Conservation (phyloP, 2,329 filamentous ascomycete genomes). For the Stachybotrys chlorohalonatus region DNA sequence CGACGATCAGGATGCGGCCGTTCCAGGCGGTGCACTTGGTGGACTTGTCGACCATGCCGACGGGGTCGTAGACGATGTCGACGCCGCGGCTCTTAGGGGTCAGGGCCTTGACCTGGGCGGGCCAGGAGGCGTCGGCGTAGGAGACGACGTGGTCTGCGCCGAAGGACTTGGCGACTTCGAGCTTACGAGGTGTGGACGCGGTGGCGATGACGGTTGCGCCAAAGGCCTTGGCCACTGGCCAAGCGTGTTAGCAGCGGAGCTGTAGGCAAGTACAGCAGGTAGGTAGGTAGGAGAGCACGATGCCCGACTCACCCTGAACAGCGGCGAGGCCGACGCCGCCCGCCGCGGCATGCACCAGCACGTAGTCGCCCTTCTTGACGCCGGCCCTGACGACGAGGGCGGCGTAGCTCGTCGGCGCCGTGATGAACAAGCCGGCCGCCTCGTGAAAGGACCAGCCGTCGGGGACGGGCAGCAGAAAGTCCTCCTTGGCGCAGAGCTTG, state of each 20-base stretch:
- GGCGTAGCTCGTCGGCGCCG: slow-evolving; percentile 82
- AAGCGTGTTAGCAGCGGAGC: background rate
- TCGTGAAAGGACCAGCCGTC: slow-evolving; percentile 75
- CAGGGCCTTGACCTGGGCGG: slow-evolving; percentile 64
- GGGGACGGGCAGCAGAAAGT: slow-evolving; percentile 63
- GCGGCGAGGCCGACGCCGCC: slow-evolving; percentile 87
- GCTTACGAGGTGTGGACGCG: slow-evolving; percentile 71
- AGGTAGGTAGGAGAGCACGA: background rate
- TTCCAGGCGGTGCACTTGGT: slow-evolving; percentile 95
- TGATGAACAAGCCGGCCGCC: slow-evolving; percentile 84
- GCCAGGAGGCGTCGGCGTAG: slow-evolving; percentile 59
- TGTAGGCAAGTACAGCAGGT: too few species aligned
- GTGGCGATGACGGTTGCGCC: slow-evolving; percentile 92
- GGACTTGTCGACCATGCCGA: slow-evolving; percentile 77
- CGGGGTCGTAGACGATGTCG: slow-evolving; percentile 92
- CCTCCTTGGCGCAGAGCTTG: slow-evolving; percentile 58
- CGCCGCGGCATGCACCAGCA: slow-evolving; percentile 85
- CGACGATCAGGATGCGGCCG: slow-evolving; percentile 76
- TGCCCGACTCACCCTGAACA: slow-evolving; percentile 53
- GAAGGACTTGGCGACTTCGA: slow-evolving; percentile 67
- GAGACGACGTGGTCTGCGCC: slow-evolving; percentile 79
- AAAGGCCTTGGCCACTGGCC: slow-evolving; percentile 72
- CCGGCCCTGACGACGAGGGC: slow-evolving; percentile 70
- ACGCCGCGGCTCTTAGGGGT: slow-evolving; percentile 66
- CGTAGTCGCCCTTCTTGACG: slow-evolving; percentile 72